These are phyloP conservation scores for Ustilago hordei DNA, from an alignment of 1,284 basidiomycete genomes.

Conservation along the genomic window DNA sequence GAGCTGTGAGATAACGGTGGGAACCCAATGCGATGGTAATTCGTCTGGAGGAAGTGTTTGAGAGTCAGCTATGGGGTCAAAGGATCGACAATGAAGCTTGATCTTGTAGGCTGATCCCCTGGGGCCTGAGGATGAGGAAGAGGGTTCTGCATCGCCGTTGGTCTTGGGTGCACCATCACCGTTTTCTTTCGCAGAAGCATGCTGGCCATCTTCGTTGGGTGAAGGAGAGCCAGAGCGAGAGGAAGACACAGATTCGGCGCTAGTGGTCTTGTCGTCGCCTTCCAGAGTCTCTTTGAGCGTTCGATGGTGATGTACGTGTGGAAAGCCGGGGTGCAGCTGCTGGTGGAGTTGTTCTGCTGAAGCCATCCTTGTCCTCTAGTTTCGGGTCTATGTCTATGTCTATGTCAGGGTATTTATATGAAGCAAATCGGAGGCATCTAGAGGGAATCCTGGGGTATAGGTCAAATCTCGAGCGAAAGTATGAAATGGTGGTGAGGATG, in stretches of 20 bases:
- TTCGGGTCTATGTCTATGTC: background rate
- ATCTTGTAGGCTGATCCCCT: slow-evolving; percentile 22
- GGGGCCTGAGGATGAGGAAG: background rate
- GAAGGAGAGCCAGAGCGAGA: slow-evolving; percentile 20
- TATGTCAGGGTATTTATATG: background rate
- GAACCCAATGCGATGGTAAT: slow-evolving; percentile 45
- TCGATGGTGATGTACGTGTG: slow-evolving; percentile 13
- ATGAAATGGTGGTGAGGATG: background rate
- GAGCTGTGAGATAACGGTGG: slow-evolving; percentile 28
- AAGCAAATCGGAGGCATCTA: background rate
- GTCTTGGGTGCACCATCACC: background rate
- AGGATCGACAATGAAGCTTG: slow-evolving; percentile 18
- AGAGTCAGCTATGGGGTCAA: slow-evolving; percentile 34
- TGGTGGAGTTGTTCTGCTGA: slow-evolving; percentile 3
- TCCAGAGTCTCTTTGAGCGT: slow-evolving; percentile 19
- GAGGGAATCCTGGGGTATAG: background rate
- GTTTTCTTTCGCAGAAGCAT: background rate
- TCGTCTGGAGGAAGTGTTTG: slow-evolving; percentile 18
- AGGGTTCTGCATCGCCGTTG: slow-evolving; percentile 6
- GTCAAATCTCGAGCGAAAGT: background rate
- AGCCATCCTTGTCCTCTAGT: slow-evolving; percentile 9
- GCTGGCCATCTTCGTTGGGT: slow-evolving; percentile 3
- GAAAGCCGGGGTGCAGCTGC: background rate
- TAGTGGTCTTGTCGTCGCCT: slow-evolving; percentile 11
- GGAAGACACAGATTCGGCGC: slow-evolving; percentile 21